These are phyloP conservation scores for Geotrichum klebahnii DNA, from an alignment of 1,139 yeast species.

Conservation along the genomic window DNA sequence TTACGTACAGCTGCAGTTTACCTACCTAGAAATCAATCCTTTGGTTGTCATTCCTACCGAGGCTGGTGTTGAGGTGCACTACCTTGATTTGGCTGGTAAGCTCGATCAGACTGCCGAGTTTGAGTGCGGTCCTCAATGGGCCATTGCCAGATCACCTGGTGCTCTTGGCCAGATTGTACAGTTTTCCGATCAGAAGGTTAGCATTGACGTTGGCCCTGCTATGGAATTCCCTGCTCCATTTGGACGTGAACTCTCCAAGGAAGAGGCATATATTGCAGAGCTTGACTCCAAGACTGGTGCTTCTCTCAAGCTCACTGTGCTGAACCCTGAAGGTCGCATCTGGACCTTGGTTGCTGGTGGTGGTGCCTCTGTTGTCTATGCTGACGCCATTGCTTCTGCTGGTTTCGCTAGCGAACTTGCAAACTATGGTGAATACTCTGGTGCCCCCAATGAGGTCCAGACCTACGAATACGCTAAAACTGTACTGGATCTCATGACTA, in stretches of 20 bases:
- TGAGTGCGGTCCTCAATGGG: slow-evolving; percentile 50
- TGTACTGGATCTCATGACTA: slow-evolving; percentile 46
- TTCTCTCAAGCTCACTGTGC: slow-evolving; percentile 45
- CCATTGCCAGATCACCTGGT: slow-evolving; percentile 45
- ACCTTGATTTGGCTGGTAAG: slow-evolving; percentile 48
- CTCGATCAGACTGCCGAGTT: slow-evolving; percentile 49
- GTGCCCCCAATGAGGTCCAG: slow-evolving; percentile 45
- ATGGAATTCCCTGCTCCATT: slow-evolving; percentile 50
- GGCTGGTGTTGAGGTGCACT: slow-evolving; percentile 44
- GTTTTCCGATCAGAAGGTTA: slow-evolving; percentile 31
- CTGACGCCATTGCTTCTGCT: slow-evolving; percentile 48
- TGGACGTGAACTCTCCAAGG: slow-evolving; percentile 45
- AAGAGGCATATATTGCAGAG: slow-evolving; percentile 48
- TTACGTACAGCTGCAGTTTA: slow-evolving; percentile 47
- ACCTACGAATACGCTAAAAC: slow-evolving; percentile 49
- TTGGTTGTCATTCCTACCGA: slow-evolving; percentile 44
- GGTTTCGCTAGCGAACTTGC: slow-evolving; percentile 46
- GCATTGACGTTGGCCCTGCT: slow-evolving; percentile 46
- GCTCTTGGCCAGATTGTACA: slow-evolving; percentile 39
- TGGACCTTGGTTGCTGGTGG: slow-evolving; percentile 41
- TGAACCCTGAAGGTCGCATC: slow-evolving; percentile 45
- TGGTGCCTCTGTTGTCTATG: slow-evolving; percentile 46
- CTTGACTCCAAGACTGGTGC: slow-evolving; percentile 50
- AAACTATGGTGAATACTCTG: slow-evolving; percentile 48
- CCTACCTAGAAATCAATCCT: slow-evolving; percentile 48